Conservation (phyloP, 768 basidiomycete genomes). For the Leccinum aurantiacum region DNA sequence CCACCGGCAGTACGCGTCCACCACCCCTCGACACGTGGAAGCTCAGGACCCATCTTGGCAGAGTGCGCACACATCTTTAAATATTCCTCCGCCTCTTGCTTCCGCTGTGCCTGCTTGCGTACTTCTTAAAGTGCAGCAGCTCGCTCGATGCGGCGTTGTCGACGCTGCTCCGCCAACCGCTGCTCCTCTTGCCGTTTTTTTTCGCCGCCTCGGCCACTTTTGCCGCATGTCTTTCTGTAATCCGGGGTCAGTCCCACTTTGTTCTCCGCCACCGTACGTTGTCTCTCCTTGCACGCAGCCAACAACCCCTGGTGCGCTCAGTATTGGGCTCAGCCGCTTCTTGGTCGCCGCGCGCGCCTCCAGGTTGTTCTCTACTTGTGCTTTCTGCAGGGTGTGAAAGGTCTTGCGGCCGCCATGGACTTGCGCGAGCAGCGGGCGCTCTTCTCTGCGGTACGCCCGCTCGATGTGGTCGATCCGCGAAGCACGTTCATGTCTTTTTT, state of each 20-base stretch:
- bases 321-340: too few relatives aligned
- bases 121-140: slow-evolving; percentile 54
- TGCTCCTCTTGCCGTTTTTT: slow-evolving; percentile 57
- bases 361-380: slow-evolving; percentile 55
- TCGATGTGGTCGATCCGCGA: too few relatives aligned
- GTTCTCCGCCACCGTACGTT: too few relatives aligned
- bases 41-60: slow-evolving; percentile 19
- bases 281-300: too few relatives aligned
- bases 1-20: slow-evolving; percentile 21
- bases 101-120: slow-evolving; percentile 51
- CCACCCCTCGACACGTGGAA: slow-evolving; percentile 26
- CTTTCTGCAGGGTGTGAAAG: too few relatives aligned
- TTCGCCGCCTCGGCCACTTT: slow-evolving; percentile 55
- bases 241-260: too few relatives aligned
- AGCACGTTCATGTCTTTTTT: too few relatives aligned
- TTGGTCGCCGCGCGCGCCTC: too few relatives aligned
- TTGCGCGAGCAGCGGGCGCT: too few relatives aligned
- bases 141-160: slow-evolving; percentile 35
- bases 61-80: slow-evolving; percentile 30
- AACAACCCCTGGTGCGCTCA: too few relatives aligned
- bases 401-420: too few relatives aligned
- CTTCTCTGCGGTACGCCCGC: too few relatives aligned
- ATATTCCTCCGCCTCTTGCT: slow-evolving; percentile 62
- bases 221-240: slow-evolving; percentile 38
- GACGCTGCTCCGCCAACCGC: slow-evolving; percentile 35